Evolutionary conservation across 805 yeast genomes (phyloP).

Genomic region (Starmerella geochares): DNA sequence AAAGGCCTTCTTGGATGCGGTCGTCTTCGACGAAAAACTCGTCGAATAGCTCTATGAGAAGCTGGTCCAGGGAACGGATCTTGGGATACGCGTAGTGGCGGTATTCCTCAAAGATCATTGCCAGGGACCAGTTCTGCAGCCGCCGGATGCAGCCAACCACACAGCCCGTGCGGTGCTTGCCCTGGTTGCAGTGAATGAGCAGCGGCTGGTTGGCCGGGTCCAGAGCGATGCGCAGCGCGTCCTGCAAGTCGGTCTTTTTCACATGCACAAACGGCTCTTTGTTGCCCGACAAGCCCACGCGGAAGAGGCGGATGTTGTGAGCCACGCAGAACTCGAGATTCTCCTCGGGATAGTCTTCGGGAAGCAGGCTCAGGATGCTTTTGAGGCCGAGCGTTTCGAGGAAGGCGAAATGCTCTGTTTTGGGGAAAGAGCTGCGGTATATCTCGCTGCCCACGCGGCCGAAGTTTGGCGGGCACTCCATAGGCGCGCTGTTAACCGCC

Average conservation of each 20-base stretch:
- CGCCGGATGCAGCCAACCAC: constrained; percentile 84
- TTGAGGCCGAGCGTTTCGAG: constrained; percentile 52
- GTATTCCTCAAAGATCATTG: constrained; percentile 93
- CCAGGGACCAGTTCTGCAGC: constrained; percentile 82
- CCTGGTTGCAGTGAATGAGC: constrained; percentile 88
- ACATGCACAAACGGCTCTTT: constrained; percentile 41
- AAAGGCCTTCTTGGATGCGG: constrained; percentile 13
- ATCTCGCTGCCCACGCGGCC: constrained; percentile 68
- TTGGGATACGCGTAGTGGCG: constrained; percentile 90
- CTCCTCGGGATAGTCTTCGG: constrained; percentile 82
- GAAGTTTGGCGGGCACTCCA: constrained; percentile 70
- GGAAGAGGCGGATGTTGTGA: constrained; percentile 61
- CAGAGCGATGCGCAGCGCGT: constrained; percentile 69
- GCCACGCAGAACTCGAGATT: constrained; percentile 53
- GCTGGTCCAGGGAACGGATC: constrained; percentile 90
- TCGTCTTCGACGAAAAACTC: constrained; percentile 48
- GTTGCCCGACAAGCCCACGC: constrained; percentile 89
- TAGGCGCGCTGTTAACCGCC: not conserved
- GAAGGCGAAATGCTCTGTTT: constrained; percentile 69
- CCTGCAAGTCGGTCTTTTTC: constrained; percentile 55
- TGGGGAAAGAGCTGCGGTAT: constrained; percentile 83
- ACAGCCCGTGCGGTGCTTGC: constrained; percentile 95
- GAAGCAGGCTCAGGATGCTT: constrained; percentile 71
- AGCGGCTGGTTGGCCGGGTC: constrained; percentile 86
- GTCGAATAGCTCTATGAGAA: constrained; percentile 83